Conservation (phyloP, 305 asterid species). For the Fraxinus paxiana region DNA sequence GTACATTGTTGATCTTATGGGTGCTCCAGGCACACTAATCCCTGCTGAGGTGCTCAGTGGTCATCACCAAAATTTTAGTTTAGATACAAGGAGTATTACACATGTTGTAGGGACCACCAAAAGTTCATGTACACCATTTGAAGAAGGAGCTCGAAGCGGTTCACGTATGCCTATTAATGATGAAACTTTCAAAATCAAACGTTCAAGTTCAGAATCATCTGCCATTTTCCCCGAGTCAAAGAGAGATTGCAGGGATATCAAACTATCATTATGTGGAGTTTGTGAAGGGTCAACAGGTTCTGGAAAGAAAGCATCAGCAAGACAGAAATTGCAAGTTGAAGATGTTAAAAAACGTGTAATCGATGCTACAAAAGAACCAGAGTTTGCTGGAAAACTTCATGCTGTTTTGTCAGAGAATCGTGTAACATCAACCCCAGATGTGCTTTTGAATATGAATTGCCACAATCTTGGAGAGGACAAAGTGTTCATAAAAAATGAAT, state of each 20-base stretch:
- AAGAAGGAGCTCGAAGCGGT: slow-evolving; percentile 29
- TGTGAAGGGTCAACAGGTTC: slow-evolving; percentile 30
- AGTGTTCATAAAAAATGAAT: background rate
- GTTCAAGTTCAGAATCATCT: slow-evolving; percentile 40
- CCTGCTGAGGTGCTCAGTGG: slow-evolving; percentile 75
- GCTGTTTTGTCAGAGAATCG: slow-evolving; percentile 33
- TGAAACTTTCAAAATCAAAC: slow-evolving; percentile 27
- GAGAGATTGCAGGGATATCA: slow-evolving; percentile 29
- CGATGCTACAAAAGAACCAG: slow-evolving; percentile 34
- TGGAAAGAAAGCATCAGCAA: slow-evolving; percentile 31
- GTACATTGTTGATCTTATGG: slow-evolving; percentile 93
- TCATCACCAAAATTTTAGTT: slow-evolving; percentile 55
- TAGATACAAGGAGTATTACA: slow-evolving; percentile 48
- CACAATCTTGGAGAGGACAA: slow-evolving; percentile 34
- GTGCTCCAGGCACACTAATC: slow-evolving; percentile 96
- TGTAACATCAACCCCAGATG: slow-evolving; percentile 28
- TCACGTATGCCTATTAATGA: slow-evolving; percentile 30
- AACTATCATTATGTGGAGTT: slow-evolving; percentile 27
- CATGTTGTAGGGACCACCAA: slow-evolving; percentile 32
- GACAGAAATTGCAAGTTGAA: slow-evolving; percentile 35
- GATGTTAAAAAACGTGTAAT: slow-evolving; percentile 36
- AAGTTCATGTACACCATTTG: slow-evolving; percentile 30
- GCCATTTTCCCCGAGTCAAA: slow-evolving; percentile 29
- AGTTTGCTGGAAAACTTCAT: slow-evolving; percentile 30
- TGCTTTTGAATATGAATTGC: slow-evolving; percentile 27